Percentiles rank a stretch among this genome's conserved stretches.
phyloP scores from a whole-genome alignment of 2,329 filamentous ascomycete species.

The Xylariales sp. region DNA sequence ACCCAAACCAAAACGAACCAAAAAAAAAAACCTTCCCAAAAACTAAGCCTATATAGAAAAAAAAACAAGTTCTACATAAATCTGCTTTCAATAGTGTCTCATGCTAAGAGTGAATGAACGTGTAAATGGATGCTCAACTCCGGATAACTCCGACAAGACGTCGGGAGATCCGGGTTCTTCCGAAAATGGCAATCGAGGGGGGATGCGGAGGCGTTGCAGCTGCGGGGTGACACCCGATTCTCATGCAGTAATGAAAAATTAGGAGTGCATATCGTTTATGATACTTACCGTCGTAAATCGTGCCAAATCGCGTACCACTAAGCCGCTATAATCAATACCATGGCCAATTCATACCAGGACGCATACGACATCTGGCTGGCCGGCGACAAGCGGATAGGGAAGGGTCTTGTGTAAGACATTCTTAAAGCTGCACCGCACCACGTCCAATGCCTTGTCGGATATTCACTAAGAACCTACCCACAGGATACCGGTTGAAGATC shows the following conservation, averaged over 20 bases:
- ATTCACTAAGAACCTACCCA: not conserved
- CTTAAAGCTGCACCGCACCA: slow-evolving; percentile 30
- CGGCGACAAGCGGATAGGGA: slow-evolving; percentile 55
- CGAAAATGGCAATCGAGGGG: slow-evolving; percentile 7
- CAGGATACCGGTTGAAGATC: slow-evolving; percentile 65
- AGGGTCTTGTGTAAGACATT: slow-evolving; percentile 58
- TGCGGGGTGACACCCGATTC: not conserved
- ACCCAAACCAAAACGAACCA: too few relatives aligned
- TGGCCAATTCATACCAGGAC: slow-evolving; percentile 41
- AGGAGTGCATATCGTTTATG: not conserved
- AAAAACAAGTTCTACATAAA: too few relatives aligned
- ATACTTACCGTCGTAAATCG: not conserved
- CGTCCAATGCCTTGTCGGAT: not conserved
- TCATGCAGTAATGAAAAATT: not conserved
- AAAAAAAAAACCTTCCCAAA: too few relatives aligned
- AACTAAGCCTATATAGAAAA: too few relatives aligned
- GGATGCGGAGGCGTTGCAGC: slow-evolving; percentile 20
- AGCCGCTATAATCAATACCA: slow-evolving; percentile 16
- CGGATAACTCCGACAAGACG: slow-evolving; percentile 17
- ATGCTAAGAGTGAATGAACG: too few relatives aligned
- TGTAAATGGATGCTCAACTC: not conserved
- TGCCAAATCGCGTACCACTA: not conserved
- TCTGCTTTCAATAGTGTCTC: too few relatives aligned
- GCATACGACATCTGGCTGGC: slow-evolving; percentile 54
- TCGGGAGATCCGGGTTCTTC: not conserved